Evolutionary conservation across 306 rosid species (phyloP).

Genomic region (Rosa lucieae): DNA sequence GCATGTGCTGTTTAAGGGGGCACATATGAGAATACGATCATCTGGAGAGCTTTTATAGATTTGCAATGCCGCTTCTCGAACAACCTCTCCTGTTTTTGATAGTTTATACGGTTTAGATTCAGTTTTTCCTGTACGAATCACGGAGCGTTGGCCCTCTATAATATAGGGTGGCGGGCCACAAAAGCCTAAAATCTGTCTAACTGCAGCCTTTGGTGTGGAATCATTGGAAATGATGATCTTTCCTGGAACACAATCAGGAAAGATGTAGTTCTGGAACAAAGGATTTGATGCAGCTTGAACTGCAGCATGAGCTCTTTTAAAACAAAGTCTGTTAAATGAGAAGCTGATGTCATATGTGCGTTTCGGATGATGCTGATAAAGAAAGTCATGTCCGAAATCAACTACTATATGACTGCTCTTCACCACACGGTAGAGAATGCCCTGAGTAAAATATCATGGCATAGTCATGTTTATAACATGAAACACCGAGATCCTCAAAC

Average conservation of each 20-base stretch:
- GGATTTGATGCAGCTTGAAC: slow-evolving; percentile 16
- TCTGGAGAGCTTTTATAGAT: slow-evolving; percentile 6
- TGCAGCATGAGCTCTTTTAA: slow-evolving; percentile 40
- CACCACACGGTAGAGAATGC: slow-evolving; percentile 17
- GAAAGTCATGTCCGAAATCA: slow-evolving; percentile 26
- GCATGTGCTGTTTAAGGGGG: slow-evolving; percentile 26
- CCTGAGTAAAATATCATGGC: slow-evolving; percentile 14
- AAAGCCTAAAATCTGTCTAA: slow-evolving; percentile 12
- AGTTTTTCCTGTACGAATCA: neutral
- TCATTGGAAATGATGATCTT: neutral
- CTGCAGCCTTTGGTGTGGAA: neutral
- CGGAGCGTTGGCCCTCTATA: neutral
- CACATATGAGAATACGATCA: slow-evolving; percentile 27
- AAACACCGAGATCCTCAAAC: neutral
- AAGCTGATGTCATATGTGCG: slow-evolving; percentile 32
- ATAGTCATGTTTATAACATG: neutral
- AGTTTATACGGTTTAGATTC: neutral
- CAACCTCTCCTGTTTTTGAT: slow-evolving; percentile 25
- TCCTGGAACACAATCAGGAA: slow-evolving; percentile 13
- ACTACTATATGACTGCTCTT: slow-evolving; percentile 13
- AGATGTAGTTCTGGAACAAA: slow-evolving; percentile 23
- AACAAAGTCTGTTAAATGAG: slow-evolving; percentile 37
- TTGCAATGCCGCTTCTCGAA: slow-evolving; percentile 24
- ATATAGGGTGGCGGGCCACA: slow-evolving; percentile 28
- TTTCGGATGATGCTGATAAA: slow-evolving; percentile 2